Evolutionary conservation across 2,329 filamentous ascomycete species (phyloP).

Genomic region (Trichoderma hamatum): DNA sequence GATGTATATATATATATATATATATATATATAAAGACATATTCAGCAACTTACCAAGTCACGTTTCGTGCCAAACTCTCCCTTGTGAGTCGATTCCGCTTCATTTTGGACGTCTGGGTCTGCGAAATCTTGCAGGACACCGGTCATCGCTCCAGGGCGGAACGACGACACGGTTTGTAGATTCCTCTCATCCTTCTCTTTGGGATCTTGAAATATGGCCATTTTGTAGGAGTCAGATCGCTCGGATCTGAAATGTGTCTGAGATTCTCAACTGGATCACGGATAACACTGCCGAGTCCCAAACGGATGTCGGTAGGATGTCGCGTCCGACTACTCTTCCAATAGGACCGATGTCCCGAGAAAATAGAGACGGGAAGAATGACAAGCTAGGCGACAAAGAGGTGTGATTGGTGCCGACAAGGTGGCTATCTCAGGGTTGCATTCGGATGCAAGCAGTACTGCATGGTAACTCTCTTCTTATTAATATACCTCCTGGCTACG

Average conservation of each 20-base stretch:
- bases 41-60: conserved; percentile 24
- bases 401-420: neutral
- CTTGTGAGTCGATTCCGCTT: conserved; percentile 27
- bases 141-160: conserved; percentile 3
- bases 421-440: conserved; percentile 16
- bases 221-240: neutral
- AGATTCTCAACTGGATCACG: neutral
- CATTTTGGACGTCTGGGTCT: conserved; percentile 24
- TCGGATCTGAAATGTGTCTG: neutral
- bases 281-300: neutral
- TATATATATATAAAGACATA: neutral
- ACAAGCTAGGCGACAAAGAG: neutral
- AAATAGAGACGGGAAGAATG: neutral
- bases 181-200: conserved; percentile 18
- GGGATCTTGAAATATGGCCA: conserved; percentile 3
- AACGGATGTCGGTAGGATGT: neutral
- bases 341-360: neutral
- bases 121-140: conserved; percentile 15
- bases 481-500: neutral
- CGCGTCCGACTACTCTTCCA: neutral
- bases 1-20: neutral
- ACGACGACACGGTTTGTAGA: conserved; percentile 22
- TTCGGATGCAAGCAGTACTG: neutral
- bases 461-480: conserved; percentile 11
- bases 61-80: conserved; percentile 29